A percentile compares a stretch with the other conserved stretches of the same genome.
Conservation (phyloP, 257 asterid species). For the Capsicum rhomboideum region DNA sequence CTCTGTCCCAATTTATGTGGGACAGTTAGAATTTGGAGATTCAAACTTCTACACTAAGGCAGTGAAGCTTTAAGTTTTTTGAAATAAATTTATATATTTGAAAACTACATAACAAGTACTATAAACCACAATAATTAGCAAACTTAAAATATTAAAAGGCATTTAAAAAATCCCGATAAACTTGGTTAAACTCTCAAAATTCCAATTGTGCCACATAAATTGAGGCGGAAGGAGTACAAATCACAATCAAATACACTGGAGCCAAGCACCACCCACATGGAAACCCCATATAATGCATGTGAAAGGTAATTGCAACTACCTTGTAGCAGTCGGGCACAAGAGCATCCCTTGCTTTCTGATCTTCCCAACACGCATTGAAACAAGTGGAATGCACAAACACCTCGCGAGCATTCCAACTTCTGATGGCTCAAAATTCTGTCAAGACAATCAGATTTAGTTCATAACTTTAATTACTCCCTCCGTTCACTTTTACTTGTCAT, state of each 20-base stretch:
- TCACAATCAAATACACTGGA: not conserved
- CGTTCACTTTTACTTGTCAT: too few relatives aligned
- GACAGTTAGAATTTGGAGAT: too few relatives aligned
- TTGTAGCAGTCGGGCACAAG: conserved; percentile 63
- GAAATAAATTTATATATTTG: too few relatives aligned
- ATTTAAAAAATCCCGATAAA: too few relatives aligned
- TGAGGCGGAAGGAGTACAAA: not conserved
- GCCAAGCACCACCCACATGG: not conserved
- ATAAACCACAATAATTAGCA: too few relatives aligned
- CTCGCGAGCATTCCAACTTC: conserved; percentile 88
- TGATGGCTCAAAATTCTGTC: conserved; percentile 79
- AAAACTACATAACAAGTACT: too few relatives aligned
- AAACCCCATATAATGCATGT: not conserved
- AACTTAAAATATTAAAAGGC: not conserved
- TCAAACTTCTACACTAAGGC: too few relatives aligned
- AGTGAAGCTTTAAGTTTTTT: too few relatives aligned
- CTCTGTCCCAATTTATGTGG: too few relatives aligned
- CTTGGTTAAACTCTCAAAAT: too few relatives aligned
- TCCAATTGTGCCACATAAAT: too few relatives aligned
- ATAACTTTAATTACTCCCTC: not conserved
- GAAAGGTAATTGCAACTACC: conserved; percentile 36
- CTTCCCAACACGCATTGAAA: conserved; percentile 87
- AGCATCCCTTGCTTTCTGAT: conserved; percentile 59
- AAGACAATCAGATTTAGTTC: not conserved
- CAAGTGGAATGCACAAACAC: conserved; percentile 87